Evolutionary conservation across 1,284 basidiomycete genomes (phyloP), one percentile per base, ranked within the genome.

Genomic region (Sporisorium scitamineum): DNA sequence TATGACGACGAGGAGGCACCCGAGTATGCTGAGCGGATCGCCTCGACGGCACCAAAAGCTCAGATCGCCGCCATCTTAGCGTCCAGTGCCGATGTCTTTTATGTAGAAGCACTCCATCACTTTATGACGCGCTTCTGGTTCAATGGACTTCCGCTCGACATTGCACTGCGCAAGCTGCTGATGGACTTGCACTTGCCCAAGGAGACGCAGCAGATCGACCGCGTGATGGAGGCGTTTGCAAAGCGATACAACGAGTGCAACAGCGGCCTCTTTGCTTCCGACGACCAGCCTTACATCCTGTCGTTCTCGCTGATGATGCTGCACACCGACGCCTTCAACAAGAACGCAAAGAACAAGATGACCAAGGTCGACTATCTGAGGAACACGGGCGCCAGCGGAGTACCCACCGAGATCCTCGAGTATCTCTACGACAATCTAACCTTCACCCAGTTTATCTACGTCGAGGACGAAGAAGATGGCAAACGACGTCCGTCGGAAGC

Each of bases 221-320:
- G 96, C 56, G 93, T 98, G 55, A 94, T 99, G 84, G 95, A 98
- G 86, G 93, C 93, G 0, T 99, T 99, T 86, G 93, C 96, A 8
- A 88, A 88, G 57, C 90, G 93, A 62, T 99, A 98, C 86, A 87
- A 90, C 65, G 88, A 90, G 61, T 95, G 94, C 86, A 97, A 99
- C 85, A 91, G 92, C 57, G 90, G 89, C 55, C 86, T 97, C 41
- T 97, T 96, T 84, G 88, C 70, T 2, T 70, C 67, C 3, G 70
- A 68, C 18, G 95, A 98, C 83, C 94, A 97, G 82, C 92, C 95
- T 6, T 99, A 99, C 87, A 93, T 99, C 51, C 88, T 99, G 45
- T 94, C 96, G 14, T 99, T 99, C 87, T 97, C 96, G 79, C 88
- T 99, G 81, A 97, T 99, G 85, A 98, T 99, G 95, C 88, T 99